These are phyloP conservation scores for Mentha longifolia DNA, from an alignment of 257 asterid species.

Conservation along the genomic window DNA sequence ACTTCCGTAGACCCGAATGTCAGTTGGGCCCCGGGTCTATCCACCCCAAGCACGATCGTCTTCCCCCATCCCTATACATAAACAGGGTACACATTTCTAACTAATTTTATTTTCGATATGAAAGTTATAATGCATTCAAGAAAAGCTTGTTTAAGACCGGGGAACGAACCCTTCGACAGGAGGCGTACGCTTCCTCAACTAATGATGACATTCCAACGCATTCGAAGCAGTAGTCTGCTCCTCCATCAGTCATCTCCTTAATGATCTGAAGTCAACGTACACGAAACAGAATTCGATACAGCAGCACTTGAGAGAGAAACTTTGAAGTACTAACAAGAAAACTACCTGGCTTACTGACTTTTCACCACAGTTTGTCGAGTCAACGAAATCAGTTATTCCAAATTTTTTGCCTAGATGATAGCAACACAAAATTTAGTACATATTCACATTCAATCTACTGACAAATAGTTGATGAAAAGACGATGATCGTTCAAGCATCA, in stretches of 20 bases:
- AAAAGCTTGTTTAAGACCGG: too few species aligned
- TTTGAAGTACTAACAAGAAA: too few species aligned
- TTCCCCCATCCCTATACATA: conserved; percentile 77
- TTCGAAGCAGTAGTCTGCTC: conserved; percentile 93
- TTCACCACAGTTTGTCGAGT: conserved; percentile 56
- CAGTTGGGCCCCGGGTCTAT: conserved; percentile 57
- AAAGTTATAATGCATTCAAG: too few species aligned
- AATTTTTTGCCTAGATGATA: conserved; percentile 59
- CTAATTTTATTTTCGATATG: too few species aligned
- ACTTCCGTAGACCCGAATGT: conserved; percentile 52
- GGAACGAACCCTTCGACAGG: conserved; percentile 65
- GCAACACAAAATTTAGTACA: neutral
- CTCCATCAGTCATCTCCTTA: conserved; percentile 77
- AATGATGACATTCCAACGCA: conserved; percentile 70
- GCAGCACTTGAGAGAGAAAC: neutral
- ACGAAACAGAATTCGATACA: neutral
- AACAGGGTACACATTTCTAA: neutral
- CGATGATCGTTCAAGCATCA: neutral
- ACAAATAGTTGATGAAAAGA: neutral
- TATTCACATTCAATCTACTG: neutral
- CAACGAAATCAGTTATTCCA: conserved; percentile 80
- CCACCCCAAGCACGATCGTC: conserved; percentile 65
- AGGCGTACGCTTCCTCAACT: conserved; percentile 72
- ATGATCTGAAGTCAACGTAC: conserved; percentile 55
- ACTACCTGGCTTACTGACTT: conserved; percentile 75